Percentiles rank a stretch among this genome's conserved stretches.
These are phyloP conservation scores for Chlamydomonas schloesseri DNA, from an alignment of 139 green algal species.

Conservation along the genomic window DNA sequence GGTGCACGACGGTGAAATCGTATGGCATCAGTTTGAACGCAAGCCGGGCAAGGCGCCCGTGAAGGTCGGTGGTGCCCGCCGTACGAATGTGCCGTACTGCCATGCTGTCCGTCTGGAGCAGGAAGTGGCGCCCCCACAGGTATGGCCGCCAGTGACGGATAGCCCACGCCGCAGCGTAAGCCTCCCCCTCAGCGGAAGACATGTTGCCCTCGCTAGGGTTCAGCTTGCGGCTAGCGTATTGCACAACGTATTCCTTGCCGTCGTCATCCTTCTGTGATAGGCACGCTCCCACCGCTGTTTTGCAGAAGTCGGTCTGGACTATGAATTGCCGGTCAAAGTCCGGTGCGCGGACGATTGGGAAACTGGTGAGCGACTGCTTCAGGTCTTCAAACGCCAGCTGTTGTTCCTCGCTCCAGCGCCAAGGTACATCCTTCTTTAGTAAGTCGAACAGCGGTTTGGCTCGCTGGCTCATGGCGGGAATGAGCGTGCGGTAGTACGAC, in stretches of 20 bases:
- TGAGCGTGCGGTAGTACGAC: not conserved
- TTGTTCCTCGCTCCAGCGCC: not conserved
- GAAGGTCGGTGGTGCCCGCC: not conserved
- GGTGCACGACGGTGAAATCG: conserved; percentile 35
- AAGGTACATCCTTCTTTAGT: not conserved
- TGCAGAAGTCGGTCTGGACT: not conserved
- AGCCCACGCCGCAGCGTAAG: conserved; percentile 7
- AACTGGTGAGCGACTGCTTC: not conserved
- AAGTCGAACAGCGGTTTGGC: not conserved
- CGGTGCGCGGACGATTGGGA: not conserved
- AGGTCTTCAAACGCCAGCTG: not conserved
- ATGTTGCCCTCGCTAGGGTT: not conserved
- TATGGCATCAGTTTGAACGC: conserved; percentile 31
- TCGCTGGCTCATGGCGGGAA: not conserved
- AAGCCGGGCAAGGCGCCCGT: conserved; percentile 20
- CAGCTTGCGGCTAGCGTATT: not conserved
- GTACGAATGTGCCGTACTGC: conserved; percentile 28
- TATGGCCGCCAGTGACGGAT: conserved; percentile 23
- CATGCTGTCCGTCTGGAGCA: conserved; percentile 35
- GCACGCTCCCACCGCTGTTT: not conserved
- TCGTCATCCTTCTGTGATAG: not conserved
- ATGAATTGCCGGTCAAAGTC: not conserved
- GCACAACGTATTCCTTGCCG: not conserved
- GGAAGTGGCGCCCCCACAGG: conserved; percentile 38
- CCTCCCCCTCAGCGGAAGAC: conserved; percentile 34